phyloP scores from a whole-genome alignment of 495 filamentous ascomycete genomes.

The Cladorrhinum samala region DNA sequence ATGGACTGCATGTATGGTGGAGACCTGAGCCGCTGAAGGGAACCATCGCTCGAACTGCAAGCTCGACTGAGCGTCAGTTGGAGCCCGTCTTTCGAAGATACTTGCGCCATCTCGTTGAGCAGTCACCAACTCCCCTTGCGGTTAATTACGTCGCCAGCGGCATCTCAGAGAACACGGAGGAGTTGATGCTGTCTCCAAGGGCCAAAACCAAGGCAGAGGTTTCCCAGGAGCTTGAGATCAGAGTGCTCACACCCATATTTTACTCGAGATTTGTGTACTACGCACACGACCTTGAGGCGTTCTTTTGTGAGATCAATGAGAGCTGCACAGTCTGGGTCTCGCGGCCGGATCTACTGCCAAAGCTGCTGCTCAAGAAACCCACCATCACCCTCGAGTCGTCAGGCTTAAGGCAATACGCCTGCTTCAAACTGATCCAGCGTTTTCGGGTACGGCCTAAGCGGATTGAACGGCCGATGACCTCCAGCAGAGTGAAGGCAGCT shows the following conservation, averaged over 20 bases:
- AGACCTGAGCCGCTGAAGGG: conserved; percentile 49
- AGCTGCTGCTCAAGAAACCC: conserved; percentile 32
- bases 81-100: conserved; percentile 49
- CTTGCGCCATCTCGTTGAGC: conserved; percentile 40
- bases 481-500: conserved; percentile 6
- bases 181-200: conserved; percentile 32
- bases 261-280: conserved; percentile 54
- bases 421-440: conserved; percentile 31
- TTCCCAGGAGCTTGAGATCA: conserved; percentile 38
- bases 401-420: conserved; percentile 26
- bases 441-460: conserved; percentile 32
- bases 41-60: conserved; percentile 46
- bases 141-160: conserved; percentile 48
- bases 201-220: conserved; percentile 4
- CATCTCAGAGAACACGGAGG: conserved; percentile 25
- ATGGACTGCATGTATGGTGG: conserved; percentile 52
- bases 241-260: conserved; percentile 52
- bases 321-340: conserved; percentile 49
- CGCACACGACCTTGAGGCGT: conserved; percentile 42
- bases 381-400: conserved; percentile 19
- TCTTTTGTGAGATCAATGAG: conserved; percentile 45
- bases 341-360: conserved; percentile 36
- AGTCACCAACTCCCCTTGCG: conserved; percentile 30
- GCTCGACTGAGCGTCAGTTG: conserved; percentile 37
- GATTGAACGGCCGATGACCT: conserved; percentile 29